Conservation (phyloP, 768 basidiomycete genomes). For the Fibroporia radiculosa region DNA sequence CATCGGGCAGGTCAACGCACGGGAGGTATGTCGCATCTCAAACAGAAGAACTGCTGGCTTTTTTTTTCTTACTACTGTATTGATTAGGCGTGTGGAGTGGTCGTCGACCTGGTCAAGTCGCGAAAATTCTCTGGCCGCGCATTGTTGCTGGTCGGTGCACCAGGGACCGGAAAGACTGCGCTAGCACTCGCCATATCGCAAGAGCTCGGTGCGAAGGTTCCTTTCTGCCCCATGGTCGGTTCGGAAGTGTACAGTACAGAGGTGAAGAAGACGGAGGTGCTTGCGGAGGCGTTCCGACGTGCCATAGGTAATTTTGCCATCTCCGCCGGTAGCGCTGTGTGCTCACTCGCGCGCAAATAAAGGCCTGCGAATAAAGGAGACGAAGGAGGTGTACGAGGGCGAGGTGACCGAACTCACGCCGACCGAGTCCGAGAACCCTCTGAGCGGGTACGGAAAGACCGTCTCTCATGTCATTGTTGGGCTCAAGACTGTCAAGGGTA, state of each 20-base stretch:
- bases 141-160: conserved; percentile 86
- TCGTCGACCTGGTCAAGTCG: conserved; percentile 83
- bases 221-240: conserved; percentile 98
- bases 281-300: conserved; percentile 89
- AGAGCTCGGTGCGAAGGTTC: conserved; percentile 90
- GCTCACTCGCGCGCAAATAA: conserved; percentile 2
- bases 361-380: conserved; percentile 98
- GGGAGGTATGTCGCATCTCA: conserved; percentile 54
- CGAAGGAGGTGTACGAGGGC: conserved; percentile 97
- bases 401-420: conserved; percentile 97
- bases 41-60: neutral
- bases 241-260: conserved; percentile 95
- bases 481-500: conserved; percentile 80
- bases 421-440: conserved; percentile 92
- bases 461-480: conserved; percentile 97
- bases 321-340: neutral
- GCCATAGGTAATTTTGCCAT: conserved; percentile 71
- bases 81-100: conserved; percentile 79
- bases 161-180: conserved; percentile 97
- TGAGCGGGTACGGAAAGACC: conserved; percentile 97
- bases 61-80: neutral
- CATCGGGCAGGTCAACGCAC: conserved; percentile 81
- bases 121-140: conserved; percentile 93
- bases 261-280: conserved; percentile 98
- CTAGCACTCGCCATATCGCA: conserved; percentile 93